Base-by-base conservation (phyloP, 352 stramenopile genomes). In the Pythium sukuiense region DNA sequence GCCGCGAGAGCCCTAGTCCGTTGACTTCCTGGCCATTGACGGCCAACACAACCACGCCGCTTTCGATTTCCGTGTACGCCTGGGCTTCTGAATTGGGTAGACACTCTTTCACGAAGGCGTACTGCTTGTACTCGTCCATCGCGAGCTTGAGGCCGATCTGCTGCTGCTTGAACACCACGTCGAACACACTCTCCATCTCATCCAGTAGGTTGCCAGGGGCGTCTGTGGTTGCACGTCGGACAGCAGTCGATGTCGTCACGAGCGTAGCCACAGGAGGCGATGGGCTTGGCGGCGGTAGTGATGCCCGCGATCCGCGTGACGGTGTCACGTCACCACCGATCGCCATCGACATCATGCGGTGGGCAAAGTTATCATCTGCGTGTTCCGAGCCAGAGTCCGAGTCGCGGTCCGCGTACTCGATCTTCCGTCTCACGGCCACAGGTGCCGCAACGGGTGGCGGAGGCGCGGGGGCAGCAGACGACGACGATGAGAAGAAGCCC, bases 151-250 rank as follows among this genome's bases (percentile, higher is more conserved):
- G 86, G 8, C 85, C 85, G 66, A 94, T 92, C 24, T 84, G 71
- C 55, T 92, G 85, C 70, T 94, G 83, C 70, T 90, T 91, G 74
- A 94, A 94, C 37, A 94, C 85, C 67, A 94, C 86, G 61, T 94
- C 85, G 48, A 94, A 94, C 13, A 93, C 77, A 48, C 85, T 86
- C 27, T 92, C 80, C 69, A 94, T 83, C 24, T 78, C 76, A 43
- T 93, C 76, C 26, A 90, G 46, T 6, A 64, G 57, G 6, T 81
- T 87, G 11, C 71, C 66, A 16, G 45, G 12, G 3, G 8, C 18
- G 16, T 63, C 60, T 18, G 52, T 48, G 16, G 59, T 53, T 9
- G 59, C 29, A 32, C 55, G 59, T 12, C 64, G 64, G 33, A 54
- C 45, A 1, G 58, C 45, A 20, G 53, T 67, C 5, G 61, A 33